Evolutionary conservation across 1,284 basidiomycete genomes (phyloP).

Genomic region (Inonotus hispidus): DNA sequence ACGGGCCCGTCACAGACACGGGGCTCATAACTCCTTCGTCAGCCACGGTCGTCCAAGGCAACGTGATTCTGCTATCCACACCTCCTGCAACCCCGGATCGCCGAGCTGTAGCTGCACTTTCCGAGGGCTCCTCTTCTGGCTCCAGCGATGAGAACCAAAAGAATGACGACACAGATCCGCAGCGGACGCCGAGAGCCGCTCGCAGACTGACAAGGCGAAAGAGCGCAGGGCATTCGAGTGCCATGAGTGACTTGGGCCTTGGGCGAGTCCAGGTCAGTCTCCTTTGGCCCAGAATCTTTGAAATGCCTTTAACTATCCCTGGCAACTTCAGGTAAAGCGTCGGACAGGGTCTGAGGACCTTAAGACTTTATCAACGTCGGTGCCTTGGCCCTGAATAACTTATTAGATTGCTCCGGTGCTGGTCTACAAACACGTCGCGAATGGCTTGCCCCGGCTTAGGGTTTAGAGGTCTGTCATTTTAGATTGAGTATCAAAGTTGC

Average conservation of each 20-base stretch:
- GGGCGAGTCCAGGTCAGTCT: background rate
- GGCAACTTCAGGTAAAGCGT: constrained; percentile 1
- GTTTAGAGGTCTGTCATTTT: background rate
- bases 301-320: background rate
- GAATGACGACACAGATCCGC: background rate
- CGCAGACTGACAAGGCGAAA: background rate
- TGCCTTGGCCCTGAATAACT: background rate
- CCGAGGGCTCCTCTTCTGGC: background rate
- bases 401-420: background rate
- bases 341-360: constrained; percentile 12
- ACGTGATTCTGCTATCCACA: background rate
- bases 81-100: constrained; percentile 4
- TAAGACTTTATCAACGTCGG: background rate
- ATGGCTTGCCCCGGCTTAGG: background rate
- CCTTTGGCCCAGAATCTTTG: background rate
- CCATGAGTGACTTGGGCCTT: background rate
- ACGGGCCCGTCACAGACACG: background rate
- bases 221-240: background rate
- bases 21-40: background rate
- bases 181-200: background rate
- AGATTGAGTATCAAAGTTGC: too few relatives aligned
- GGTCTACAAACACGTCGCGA: background rate
- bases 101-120: background rate
- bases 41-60: background rate
- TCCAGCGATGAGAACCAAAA: background rate